Conservation (phyloP, 164 flowering plant genomes). For the Magnolia officinalis region DNA sequence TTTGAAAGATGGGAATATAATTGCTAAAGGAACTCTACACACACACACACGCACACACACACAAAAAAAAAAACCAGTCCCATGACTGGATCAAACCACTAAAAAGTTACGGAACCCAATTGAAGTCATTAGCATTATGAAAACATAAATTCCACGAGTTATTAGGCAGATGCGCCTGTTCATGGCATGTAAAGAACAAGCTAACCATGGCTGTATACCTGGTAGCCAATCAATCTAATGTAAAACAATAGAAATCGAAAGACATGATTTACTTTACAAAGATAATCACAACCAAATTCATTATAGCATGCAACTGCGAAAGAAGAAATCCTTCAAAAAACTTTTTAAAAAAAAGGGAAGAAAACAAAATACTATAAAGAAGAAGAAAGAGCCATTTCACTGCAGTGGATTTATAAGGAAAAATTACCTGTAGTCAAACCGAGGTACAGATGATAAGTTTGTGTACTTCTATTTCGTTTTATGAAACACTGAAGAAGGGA, state of each 20-base stretch:
- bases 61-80: too few species aligned
- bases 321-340: background rate
- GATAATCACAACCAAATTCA: too few species aligned
- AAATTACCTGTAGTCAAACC: constrained; percentile 64
- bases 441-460: constrained; percentile 67
- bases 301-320: background rate
- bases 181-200: background rate
- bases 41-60: too few species aligned
- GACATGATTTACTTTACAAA: too few species aligned
- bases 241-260: background rate
- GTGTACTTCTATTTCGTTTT: constrained; percentile 57
- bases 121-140: background rate
- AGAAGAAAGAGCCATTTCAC: background rate
- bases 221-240: background rate
- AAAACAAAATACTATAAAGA: background rate
- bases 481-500: constrained; percentile 73
- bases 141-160: background rate
- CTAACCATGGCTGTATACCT: background rate
- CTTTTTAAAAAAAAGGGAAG: too few species aligned
- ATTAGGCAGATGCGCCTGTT: background rate
- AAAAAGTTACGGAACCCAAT: too few species aligned
- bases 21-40: too few species aligned
- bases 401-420: background rate
- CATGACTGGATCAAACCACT: too few species aligned
- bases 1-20: too few species aligned